These are phyloP conservation scores for Akanthomyces dipterigenus DNA, from an alignment of 2,329 filamentous ascomycete species.

Conservation along the genomic window DNA sequence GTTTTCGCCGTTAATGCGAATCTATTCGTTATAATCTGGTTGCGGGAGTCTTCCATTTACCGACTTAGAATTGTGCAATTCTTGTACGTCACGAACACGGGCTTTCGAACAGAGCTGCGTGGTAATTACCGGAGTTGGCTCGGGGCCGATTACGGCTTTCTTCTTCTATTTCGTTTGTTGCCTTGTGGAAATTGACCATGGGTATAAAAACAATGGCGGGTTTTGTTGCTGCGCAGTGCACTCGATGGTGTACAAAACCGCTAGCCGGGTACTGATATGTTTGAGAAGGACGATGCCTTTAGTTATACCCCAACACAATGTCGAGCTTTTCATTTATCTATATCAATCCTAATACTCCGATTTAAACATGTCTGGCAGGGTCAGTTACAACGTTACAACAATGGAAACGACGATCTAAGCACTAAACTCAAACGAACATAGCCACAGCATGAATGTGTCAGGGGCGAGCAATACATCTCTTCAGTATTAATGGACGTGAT, in stretches of 20 bases:
- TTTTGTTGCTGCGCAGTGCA: not conserved
- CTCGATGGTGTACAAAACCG: not conserved
- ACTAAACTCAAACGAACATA: too few species aligned
- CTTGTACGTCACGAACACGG: conserved; percentile 13
- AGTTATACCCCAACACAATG: conserved; percentile 17
- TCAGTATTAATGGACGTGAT: too few species aligned
- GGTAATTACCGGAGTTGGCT: not conserved
- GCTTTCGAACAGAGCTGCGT: not conserved
- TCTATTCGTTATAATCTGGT: not conserved
- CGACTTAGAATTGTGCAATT: conserved; percentile 16
- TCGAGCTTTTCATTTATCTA: not conserved
- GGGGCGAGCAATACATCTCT: too few species aligned
- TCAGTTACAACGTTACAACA: too few species aligned
- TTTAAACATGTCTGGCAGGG: too few species aligned
- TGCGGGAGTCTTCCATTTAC: conserved; percentile 10
- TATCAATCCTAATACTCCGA: not conserved
- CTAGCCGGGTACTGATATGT: not conserved
- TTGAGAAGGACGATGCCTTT: conserved; percentile 15
- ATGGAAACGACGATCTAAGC: too few species aligned
- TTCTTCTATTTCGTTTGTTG: conserved; percentile 3
- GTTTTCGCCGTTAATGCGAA: not conserved
- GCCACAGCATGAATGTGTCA: too few species aligned
- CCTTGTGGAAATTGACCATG: conserved; percentile 5
- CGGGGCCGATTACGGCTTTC: not conserved
- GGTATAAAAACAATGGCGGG: not conserved